These are phyloP conservation scores for Leucosporidium yakuticum DNA, from an alignment of 768 basidiomycete genomes.

Conservation along the genomic window DNA sequence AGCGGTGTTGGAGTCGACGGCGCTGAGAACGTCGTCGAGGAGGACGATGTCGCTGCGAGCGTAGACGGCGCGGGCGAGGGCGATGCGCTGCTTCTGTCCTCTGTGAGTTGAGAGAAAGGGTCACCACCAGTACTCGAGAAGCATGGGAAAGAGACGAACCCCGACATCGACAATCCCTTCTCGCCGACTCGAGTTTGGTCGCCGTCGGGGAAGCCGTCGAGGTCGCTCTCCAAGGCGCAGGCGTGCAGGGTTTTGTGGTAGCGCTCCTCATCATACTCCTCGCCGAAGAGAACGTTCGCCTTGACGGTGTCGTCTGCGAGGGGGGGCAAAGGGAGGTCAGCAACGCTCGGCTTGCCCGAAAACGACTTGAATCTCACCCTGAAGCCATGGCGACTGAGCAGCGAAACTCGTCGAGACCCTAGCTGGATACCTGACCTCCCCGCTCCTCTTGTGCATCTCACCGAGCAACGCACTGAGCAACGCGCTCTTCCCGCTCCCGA, in stretches of 20 bases:
- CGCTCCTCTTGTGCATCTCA: conserved; percentile 70
- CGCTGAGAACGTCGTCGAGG: conserved; percentile 64
- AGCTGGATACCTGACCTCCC: conserved; percentile 48
- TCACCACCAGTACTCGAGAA: conserved; percentile 51
- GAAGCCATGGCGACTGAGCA: conserved; percentile 63
- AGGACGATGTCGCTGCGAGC: conserved; percentile 66
- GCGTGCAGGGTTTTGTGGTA: conserved; percentile 23
- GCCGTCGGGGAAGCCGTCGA: conserved; percentile 29
- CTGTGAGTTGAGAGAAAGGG: conserved; percentile 38
- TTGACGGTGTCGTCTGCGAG: conserved; percentile 56
- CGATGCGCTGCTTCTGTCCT: conserved; percentile 71
- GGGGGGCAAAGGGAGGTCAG: neutral
- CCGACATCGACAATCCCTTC: conserved; percentile 42
- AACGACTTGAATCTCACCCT: conserved; percentile 47
- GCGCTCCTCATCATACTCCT: conserved; percentile 68
- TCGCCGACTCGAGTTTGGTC: conserved; percentile 56
- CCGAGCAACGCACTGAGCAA: conserved; percentile 69
- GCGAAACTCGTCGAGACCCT: conserved; percentile 27
- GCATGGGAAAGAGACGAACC: conserved; percentile 51
- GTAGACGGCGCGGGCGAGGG: conserved; percentile 80
- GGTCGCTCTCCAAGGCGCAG: conserved; percentile 15
- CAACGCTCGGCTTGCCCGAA: too few species aligned
- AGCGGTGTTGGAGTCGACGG: conserved; percentile 85
- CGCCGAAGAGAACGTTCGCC: conserved; percentile 83
- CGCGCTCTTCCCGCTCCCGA: conserved; percentile 54